These are phyloP conservation scores for Fusarium sp. DNA, from an alignment of 2,329 filamentous ascomycete genomes.

Conservation along the genomic window DNA sequence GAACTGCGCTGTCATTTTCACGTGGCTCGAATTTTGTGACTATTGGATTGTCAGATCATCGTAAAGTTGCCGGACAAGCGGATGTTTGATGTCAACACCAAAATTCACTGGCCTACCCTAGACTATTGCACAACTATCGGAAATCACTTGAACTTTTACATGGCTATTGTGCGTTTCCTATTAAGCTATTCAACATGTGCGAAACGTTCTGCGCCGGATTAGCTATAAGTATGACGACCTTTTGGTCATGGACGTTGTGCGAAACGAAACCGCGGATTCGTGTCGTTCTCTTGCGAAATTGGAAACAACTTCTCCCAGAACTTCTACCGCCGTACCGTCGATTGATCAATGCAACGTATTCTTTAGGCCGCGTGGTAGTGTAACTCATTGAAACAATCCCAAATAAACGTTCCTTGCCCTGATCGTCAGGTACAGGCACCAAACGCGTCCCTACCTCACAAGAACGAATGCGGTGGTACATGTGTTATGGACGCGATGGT, in stretches of 20 bases:
- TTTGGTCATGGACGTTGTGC: no score
- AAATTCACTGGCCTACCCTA: neutral
- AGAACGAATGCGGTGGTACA: slow-evolving; percentile 6
- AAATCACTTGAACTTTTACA: no score
- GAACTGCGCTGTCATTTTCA: slow-evolving; percentile 19
- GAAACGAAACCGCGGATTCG: no score
- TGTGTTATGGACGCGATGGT: neutral
- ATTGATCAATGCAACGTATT: slow-evolving; percentile 31
- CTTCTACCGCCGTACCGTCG: no score
- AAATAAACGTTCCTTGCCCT: slow-evolving; percentile 4
- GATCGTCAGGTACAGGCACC: slow-evolving; percentile 28
- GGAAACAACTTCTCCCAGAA: no score
- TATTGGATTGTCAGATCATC: slow-evolving; percentile 9
- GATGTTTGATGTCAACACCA: slow-evolving; percentile 4
- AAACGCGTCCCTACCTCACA: neutral
- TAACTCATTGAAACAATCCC: slow-evolving; percentile 19
- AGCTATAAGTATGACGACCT: no score
- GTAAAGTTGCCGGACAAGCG: neutral
- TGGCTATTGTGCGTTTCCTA: no score
- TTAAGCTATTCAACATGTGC: no score
- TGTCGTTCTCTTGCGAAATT: no score
- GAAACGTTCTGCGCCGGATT: no score
- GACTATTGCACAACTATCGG: neutral
- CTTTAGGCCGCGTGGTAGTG: slow-evolving; percentile 19
- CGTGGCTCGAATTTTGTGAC: neutral